Percentiles rank a stretch among this genome's conserved stretches.
Conservation (phyloP, 2,329 filamentous ascomycete species). For the Aspergillus brunneoviolaceus region DNA sequence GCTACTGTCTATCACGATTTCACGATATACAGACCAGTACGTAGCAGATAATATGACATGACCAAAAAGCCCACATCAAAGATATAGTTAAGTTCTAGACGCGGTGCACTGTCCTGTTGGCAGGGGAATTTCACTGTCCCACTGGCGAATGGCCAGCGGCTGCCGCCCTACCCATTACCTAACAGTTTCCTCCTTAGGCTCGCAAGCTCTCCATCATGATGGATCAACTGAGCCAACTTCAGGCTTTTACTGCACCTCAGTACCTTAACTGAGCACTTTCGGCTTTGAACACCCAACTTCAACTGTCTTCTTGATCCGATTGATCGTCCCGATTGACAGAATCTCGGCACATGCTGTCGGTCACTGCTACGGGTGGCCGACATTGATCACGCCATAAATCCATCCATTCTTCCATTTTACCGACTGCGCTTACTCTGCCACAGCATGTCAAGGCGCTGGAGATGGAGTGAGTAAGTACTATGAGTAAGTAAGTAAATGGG, state of each 20-base stretch:
- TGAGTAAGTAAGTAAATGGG: neutral
- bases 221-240: neutral
- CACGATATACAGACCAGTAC: neutral
- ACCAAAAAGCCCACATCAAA: neutral
- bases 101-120: slow-evolving; percentile 10
- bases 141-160: slow-evolving; percentile 26
- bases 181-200: slow-evolving; percentile 25
- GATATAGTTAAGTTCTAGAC: slow-evolving; percentile 19
- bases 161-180: slow-evolving; percentile 32
- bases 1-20: neutral
- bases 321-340: slow-evolving; percentile 11
- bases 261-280: neutral
- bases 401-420: neutral
- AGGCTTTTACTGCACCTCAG: neutral
- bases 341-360: slow-evolving; percentile 13
- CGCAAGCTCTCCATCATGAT: neutral
- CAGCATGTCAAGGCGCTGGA: neutral
- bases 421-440: neutral
- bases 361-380: slow-evolving; percentile 15
- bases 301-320: slow-evolving; percentile 1
- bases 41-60: slow-evolving; percentile 3
- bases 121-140: slow-evolving; percentile 7
- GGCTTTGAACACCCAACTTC: slow-evolving; percentile 2
- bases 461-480: neutral
- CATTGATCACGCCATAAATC: slow-evolving; percentile 14